A percentile compares a stretch with the other conserved stretches of the same genome.
These are phyloP conservation scores for Flaveria brownii DNA, from an alignment of 129 eudicot species.

Conservation along the genomic window DNA sequence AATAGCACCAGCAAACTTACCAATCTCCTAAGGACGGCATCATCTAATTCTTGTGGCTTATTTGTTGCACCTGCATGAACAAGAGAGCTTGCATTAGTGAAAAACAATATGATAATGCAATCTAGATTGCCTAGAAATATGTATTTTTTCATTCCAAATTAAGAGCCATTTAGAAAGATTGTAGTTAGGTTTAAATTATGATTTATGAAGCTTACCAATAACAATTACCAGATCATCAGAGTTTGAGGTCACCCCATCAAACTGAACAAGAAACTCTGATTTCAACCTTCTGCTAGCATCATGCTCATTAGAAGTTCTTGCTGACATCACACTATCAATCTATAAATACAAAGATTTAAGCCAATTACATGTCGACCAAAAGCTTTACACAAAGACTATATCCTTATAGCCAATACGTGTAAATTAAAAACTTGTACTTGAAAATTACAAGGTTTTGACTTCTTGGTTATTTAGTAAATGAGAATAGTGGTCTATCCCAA, in stretches of 20 bases:
- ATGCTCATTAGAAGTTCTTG: constrained; percentile 85
- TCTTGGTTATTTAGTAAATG: not conserved
- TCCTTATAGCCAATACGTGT: not conserved
- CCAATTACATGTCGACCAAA: not conserved
- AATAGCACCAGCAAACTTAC: constrained; percentile 48
- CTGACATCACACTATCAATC: constrained; percentile 98
- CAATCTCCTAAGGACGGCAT: constrained; percentile 97
- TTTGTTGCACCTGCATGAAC: constrained; percentile 90
- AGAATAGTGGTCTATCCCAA: constrained; percentile 1
- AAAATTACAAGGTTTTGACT: not conserved
- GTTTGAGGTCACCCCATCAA: constrained; percentile 92
- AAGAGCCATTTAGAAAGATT: constrained; percentile 2
- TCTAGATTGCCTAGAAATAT: not conserved
- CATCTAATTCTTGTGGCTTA: constrained; percentile 98
- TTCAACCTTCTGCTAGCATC: constrained; percentile 99
- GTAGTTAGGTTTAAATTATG: constrained; percentile 2
- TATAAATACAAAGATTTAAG: constrained; percentile 24
- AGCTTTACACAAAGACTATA: not conserved
- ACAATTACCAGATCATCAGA: constrained; percentile 82
- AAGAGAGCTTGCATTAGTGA: constrained; percentile 10
- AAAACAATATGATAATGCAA: constrained; percentile 2
- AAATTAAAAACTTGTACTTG: too few relatives aligned
- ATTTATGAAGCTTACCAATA: constrained; percentile 59
- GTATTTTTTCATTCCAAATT: constrained; percentile 8
- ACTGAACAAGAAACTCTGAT: constrained; percentile 96